Evolutionary conservation across 106 monocot species (phyloP).

Genomic region (Chionographis japonica): DNA sequence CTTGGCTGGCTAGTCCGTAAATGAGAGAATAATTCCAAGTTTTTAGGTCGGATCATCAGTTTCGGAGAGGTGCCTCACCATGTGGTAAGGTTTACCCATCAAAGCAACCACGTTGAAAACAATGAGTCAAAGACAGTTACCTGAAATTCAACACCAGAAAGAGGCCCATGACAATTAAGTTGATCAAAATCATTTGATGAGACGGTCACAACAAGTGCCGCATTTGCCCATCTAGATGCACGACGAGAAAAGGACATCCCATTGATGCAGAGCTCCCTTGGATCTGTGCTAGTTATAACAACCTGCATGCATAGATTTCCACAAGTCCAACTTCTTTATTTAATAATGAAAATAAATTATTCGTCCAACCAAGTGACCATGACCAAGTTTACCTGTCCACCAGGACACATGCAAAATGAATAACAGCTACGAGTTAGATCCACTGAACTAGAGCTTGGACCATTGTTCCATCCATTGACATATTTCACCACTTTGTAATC

Average conservation of each 20-base stretch:
- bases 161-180: slow-evolving; percentile 54
- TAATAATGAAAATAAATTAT: not conserved
- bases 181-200: slow-evolving; percentile 66
- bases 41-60: no score
- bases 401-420: slow-evolving; percentile 99
- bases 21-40: no score
- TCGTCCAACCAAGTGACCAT: slow-evolving; percentile 1
- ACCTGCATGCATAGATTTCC: slow-evolving; percentile 38
- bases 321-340: not conserved
- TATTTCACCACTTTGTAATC: slow-evolving; percentile 91
- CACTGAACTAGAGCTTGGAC: slow-evolving; percentile 1
- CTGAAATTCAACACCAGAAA: slow-evolving; percentile 95
- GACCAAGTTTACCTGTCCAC: slow-evolving; percentile 66
- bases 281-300: slow-evolving; percentile 89
- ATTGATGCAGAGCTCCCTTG: slow-evolving; percentile 88
- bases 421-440: slow-evolving; percentile 66
- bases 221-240: slow-evolving; percentile 96
- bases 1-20: no score
- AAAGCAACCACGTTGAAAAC: not conserved
- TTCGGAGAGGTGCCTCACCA: no score
- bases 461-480: slow-evolving; percentile 29
- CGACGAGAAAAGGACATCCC: slow-evolving; percentile 99
- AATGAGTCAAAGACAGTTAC: slow-evolving; percentile 21
- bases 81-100: no score
- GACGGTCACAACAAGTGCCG: slow-evolving; percentile 85